phyloP scores from a whole-genome alignment of 192 early-diverging fungal genomes.

The Geranomyces variabilis region DNA sequence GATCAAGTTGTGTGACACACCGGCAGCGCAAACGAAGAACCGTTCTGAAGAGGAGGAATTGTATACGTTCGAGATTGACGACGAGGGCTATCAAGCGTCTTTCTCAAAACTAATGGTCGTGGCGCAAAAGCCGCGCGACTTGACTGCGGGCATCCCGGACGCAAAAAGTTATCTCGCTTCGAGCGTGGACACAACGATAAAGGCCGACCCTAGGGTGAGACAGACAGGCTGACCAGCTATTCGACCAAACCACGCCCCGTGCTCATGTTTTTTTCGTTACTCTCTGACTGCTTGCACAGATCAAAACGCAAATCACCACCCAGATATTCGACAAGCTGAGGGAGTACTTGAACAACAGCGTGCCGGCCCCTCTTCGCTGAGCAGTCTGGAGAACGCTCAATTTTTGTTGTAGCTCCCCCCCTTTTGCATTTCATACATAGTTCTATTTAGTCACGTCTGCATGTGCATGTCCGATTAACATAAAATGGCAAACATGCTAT shows the following conservation, averaged over 20 bases:
- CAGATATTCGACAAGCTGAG: conserved; percentile 6
- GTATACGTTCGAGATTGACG: conserved; percentile 71
- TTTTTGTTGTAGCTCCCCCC: not conserved
- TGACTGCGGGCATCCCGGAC: conserved; percentile 55
- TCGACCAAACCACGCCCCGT: not conserved
- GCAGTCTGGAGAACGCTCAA: too few relatives aligned
- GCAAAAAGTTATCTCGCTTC: not conserved
- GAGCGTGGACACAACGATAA: not conserved
- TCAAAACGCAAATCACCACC: not conserved
- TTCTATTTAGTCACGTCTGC: not conserved
- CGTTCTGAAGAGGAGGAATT: conserved; percentile 40
- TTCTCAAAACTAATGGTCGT: conserved; percentile 79
- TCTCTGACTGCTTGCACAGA: not conserved
- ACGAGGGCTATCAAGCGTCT: conserved; percentile 80
- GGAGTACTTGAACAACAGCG: conserved; percentile 18
- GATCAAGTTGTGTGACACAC: conserved; percentile 62
- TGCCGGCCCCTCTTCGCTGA: conserved; percentile 4
- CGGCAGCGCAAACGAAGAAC: conserved; percentile 44
- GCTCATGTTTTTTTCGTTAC: not conserved
- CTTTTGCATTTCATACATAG: not conserved
- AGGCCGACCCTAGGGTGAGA: not conserved
- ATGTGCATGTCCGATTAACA: not conserved
- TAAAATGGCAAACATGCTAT: too few relatives aligned
- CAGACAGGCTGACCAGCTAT: not conserved
- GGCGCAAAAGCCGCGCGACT: conserved; percentile 65